Base-by-base conservation (phyloP, 2,329 filamentous ascomycete species). In the Colletotrichum echinochloae region DNA sequence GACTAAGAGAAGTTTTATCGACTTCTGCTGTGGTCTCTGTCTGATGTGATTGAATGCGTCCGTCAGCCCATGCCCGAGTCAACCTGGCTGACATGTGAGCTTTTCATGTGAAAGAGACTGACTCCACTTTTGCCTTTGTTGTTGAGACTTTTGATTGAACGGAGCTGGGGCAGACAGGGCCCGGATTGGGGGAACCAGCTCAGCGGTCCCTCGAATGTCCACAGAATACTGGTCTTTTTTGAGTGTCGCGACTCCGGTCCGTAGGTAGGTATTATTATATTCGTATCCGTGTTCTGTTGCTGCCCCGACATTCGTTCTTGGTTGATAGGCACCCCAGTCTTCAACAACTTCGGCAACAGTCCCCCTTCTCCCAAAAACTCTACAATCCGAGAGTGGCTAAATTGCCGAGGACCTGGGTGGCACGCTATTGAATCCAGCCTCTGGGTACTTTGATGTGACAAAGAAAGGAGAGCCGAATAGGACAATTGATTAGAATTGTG, bases 121-220 rank as follows among this genome's bases (percentile, higher is more conserved):
- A 59, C 68, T 67, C 68, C 68, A 67, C 68, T 71, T 71, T 71
- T 71, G 64, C 33, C 23, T 28, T 48, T 59, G 65, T 68, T 60
- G 57, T 68, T 68, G 64, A 39, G 68, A 23, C 18, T 37, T 59
- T 46, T 71, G 65, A 71, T 71, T 71, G 64, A 67, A 37, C 41
- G 57, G 20, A 57, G 51, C 16, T 35, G 51, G 64, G 67, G 12
- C 48, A 41, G 56, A 35, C 48, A 70, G 56, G 62, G 49, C 55
- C 37, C 33, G 63, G 61, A 60, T 61, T 51, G 56, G 63, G 54
- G 28, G 41, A n/a, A n/a, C 41, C 41, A 44, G 41, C n/a, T 44
- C 41, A 37, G 62, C 63, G 57, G 39, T 59, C 37, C 44, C 41
- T 61, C 44, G 23, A 49, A 37, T 41, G n/a, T 30, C 33, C 52